Percentiles rank a stretch among this genome's conserved stretches.
Evolutionary conservation across 352 stramenopile species (phyloP).

Genomic region (Phytophthora syringae): DNA sequence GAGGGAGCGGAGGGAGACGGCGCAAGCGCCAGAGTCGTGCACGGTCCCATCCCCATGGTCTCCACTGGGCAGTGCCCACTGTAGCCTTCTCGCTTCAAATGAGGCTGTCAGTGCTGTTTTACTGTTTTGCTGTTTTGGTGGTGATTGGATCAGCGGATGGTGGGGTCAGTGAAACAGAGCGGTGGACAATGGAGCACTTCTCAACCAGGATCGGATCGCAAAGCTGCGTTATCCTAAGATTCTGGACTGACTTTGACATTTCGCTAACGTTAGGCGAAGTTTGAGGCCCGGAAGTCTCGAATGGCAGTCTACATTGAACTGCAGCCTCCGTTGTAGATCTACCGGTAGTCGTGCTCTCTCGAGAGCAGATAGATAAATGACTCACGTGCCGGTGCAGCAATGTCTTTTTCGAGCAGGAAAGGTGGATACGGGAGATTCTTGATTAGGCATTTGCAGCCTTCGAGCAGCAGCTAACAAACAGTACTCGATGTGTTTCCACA

Average conservation of each 20-base stretch:
- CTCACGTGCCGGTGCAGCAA: background rate
- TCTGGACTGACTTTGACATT: background rate
- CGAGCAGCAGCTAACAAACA: background rate
- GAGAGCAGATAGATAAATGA: background rate
- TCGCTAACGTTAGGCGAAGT: too few species aligned
- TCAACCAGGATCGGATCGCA: too few species aligned
- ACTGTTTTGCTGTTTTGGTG: too few species aligned
- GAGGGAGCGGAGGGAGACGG: background rate
- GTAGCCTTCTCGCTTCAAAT: slow-evolving; percentile 18
- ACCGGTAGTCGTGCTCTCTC: too few species aligned
- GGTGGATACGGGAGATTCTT: background rate
- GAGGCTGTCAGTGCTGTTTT: background rate
- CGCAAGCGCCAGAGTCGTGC: slow-evolving; percentile 8
- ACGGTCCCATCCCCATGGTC: slow-evolving; percentile 12
- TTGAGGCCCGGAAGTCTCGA: too few species aligned
- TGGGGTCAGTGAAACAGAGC: slow-evolving; percentile 3
- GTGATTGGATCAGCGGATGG: too few species aligned
- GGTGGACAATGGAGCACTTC: slow-evolving; percentile 3
- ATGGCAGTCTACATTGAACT: too few species aligned
- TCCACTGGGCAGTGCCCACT: too few species aligned
- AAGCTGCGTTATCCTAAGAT: too few species aligned
- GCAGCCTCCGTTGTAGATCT: too few species aligned
- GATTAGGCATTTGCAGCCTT: slow-evolving; percentile 3
- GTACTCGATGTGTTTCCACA: slow-evolving; percentile 2
- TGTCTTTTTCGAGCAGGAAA: slow-evolving; percentile 8